A percentile compares a stretch with the other conserved stretches of the same genome.
Conservation (phyloP, 2,329 filamentous ascomycete genomes). For the Fusarium clavum region DNA sequence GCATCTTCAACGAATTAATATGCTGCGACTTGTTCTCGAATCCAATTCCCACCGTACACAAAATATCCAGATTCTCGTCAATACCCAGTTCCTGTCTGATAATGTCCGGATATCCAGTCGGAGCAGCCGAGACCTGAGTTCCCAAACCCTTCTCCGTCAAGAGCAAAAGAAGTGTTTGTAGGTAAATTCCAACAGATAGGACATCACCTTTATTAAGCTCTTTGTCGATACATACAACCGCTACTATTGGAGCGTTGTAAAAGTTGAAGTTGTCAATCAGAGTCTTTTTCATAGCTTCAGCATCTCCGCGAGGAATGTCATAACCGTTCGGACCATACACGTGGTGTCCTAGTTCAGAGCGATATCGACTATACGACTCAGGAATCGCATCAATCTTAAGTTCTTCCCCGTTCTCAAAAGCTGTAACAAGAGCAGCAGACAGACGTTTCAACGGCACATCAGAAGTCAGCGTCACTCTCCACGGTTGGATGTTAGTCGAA, state of each 20-base stretch:
- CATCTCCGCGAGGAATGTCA: slow-evolving; percentile 22
- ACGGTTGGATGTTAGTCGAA: slow-evolving; percentile 25
- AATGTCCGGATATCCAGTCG: slow-evolving; percentile 14
- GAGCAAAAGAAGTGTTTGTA: slow-evolving; percentile 31
- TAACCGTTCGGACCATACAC: slow-evolving; percentile 32
- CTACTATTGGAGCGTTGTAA: slow-evolving; percentile 30
- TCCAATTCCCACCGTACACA: slow-evolving; percentile 17
- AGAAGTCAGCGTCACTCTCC: slow-evolving; percentile 13
- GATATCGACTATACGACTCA: slow-evolving; percentile 16
- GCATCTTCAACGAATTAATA: slow-evolving; percentile 24
- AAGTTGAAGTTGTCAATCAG: slow-evolving; percentile 32
- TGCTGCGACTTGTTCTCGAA: slow-evolving; percentile 22
- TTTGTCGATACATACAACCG: slow-evolving; percentile 25
- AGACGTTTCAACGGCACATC: slow-evolving; percentile 5
- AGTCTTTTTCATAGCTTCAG: slow-evolving; percentile 10
- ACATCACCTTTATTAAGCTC: slow-evolving; percentile 2
- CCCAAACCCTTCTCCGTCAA: slow-evolving; percentile 25
- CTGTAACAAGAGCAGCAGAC: not conserved
- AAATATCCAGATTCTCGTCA: slow-evolving; percentile 6
- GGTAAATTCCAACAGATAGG: slow-evolving; percentile 30
- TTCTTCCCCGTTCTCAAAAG: not conserved
- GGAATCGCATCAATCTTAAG: slow-evolving; percentile 7
- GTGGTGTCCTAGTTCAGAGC: slow-evolving; percentile 27
- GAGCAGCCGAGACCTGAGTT: slow-evolving; percentile 20
- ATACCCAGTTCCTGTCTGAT: slow-evolving; percentile 14